These are phyloP conservation scores for Dryas drummondii DNA, from an alignment of 306 rosid genomes.

Conservation along the genomic window DNA sequence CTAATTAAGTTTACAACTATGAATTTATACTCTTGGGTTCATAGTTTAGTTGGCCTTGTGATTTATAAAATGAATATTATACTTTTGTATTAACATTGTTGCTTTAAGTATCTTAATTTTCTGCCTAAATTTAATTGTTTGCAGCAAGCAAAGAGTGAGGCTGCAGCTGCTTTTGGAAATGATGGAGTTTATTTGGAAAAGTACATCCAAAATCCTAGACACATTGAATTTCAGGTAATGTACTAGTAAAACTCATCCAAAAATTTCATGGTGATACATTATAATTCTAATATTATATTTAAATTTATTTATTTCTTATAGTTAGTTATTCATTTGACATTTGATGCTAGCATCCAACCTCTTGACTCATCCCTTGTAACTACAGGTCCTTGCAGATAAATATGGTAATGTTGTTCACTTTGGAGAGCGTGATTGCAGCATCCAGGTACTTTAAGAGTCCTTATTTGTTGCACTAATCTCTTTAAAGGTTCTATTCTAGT, in stretches of 20 bases:
- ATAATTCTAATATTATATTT: not conserved
- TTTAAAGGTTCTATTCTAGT: conserved; percentile 7
- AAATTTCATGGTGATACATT: not conserved
- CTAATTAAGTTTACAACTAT: not conserved
- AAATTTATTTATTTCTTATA: not conserved
- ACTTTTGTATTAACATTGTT: not conserved
- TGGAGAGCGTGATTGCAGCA: conserved; percentile 99
- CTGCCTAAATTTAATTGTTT: conserved; percentile 32
- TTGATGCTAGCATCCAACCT: not conserved
- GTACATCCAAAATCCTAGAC: conserved; percentile 95
- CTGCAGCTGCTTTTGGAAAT: conserved; percentile 98
- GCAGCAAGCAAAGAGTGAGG: conserved; percentile 99
- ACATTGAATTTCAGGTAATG: conserved; percentile 94
- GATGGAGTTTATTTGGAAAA: conserved; percentile 98
- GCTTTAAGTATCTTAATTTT: not conserved
- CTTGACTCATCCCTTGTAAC: conserved; percentile 21
- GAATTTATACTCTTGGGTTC: not conserved
- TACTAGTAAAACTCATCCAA: not conserved
- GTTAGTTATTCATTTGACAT: not conserved
- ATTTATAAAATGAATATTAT: not conserved
- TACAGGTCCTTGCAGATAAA: conserved; percentile 94
- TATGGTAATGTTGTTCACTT: conserved; percentile 92
- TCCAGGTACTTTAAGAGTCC: conserved; percentile 64
- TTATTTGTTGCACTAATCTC: conserved; percentile 15
- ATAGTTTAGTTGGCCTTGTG: conserved; percentile 3